These are phyloP conservation scores for Galeopsis tetrahit DNA, from an alignment of 257 asterid genomes.

Conservation along the genomic window DNA sequence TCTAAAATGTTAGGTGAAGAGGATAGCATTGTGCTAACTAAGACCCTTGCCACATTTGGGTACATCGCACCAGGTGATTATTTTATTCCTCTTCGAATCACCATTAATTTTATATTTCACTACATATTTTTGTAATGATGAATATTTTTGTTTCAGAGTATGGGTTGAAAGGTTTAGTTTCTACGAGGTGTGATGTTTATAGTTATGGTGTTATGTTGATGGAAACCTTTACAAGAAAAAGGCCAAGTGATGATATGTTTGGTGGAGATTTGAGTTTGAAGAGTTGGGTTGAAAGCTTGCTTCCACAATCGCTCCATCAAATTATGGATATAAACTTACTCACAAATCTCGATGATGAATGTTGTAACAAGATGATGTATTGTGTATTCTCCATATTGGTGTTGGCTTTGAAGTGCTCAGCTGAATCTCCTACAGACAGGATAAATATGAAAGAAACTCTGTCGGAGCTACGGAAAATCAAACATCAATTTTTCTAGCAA, in stretches of 20 bases:
- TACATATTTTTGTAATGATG: too few species aligned
- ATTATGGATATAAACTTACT: background rate
- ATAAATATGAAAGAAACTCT: background rate
- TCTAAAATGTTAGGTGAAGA: background rate
- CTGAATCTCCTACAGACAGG: background rate
- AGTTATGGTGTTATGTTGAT: background rate
- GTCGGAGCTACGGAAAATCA: background rate
- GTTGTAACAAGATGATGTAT: background rate
- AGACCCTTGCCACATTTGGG: constrained; percentile 22
- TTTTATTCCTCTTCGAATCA: too few species aligned
- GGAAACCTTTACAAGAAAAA: background rate
- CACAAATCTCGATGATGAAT: background rate
- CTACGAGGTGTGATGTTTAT: background rate
- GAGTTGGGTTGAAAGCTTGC: background rate
- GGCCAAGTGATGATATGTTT: background rate
- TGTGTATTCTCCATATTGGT: background rate
- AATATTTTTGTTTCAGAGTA: background rate
- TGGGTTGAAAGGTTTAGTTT: background rate
- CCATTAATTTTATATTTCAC: too few species aligned
- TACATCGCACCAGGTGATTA: background rate
- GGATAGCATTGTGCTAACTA: background rate
- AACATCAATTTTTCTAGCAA: too few species aligned
- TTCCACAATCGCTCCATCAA: background rate
- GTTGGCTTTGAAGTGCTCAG: background rate
- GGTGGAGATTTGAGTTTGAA: background rate